phyloP scores from a whole-genome alignment of 306 rosid species.

The Gynostemma pentaphyllum region DNA sequence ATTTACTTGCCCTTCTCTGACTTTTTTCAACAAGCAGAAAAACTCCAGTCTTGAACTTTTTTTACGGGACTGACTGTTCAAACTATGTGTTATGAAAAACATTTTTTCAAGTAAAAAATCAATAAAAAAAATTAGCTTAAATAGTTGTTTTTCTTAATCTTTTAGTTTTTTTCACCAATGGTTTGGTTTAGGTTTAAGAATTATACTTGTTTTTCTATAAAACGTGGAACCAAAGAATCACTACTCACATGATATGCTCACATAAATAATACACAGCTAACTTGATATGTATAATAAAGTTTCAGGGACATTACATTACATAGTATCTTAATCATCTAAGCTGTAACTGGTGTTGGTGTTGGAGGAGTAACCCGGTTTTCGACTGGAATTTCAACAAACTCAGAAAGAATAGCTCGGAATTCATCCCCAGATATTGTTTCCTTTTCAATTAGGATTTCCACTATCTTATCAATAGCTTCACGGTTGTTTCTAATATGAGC shows the following conservation, averaged over 20 bases:
- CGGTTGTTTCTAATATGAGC: constrained; percentile 75
- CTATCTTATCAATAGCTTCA: constrained; percentile 78
- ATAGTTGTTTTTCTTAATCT: too few relatives aligned
- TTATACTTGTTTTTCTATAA: too few relatives aligned
- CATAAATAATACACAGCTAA: not conserved
- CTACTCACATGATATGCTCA: not conserved
- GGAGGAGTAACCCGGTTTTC: constrained; percentile 58
- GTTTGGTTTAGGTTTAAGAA: too few relatives aligned
- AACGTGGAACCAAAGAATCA: not conserved
- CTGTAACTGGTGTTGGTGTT: constrained; percentile 53
- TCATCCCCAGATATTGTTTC: constrained; percentile 82
- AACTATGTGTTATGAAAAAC: too few relatives aligned
- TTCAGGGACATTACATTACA: not conserved
- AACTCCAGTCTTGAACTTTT: too few relatives aligned
- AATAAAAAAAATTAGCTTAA: too few relatives aligned
- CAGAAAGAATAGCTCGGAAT: constrained; percentile 65
- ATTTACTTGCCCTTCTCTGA: not conserved
- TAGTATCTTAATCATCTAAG: constrained; percentile 22
- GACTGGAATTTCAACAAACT: constrained; percentile 67
- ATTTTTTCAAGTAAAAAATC: too few relatives aligned
- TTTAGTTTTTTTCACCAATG: too few relatives aligned
- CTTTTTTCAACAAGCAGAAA: too few relatives aligned
- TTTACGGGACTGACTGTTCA: too few relatives aligned
- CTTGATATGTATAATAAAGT: not conserved
- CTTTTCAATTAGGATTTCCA: constrained; percentile 75